phyloP scores from a whole-genome alignment of 2,329 filamentous ascomycete genomes.

The Leptographium wingfieldii region DNA sequence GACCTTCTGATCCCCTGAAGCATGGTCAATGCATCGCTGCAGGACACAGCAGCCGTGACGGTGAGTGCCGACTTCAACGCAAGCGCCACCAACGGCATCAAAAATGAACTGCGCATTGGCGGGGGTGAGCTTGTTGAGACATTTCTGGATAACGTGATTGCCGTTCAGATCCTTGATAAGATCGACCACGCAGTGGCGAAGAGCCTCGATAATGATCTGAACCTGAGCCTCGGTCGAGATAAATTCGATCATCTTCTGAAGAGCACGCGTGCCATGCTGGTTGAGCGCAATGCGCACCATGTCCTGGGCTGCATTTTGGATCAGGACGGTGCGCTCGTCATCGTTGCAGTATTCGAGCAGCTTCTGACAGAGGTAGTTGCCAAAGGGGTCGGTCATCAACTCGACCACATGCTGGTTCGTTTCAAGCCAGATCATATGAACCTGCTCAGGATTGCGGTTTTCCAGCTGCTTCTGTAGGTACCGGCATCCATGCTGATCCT shows the following conservation, averaged over 20 bases:
- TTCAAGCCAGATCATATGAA: slow-evolving; percentile 90
- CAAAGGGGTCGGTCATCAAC: slow-evolving; percentile 97
- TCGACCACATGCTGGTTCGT: slow-evolving; percentile 90
- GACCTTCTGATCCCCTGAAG: slow-evolving; percentile 76
- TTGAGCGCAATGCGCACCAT: slow-evolving; percentile 92
- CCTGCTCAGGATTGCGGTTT: slow-evolving; percentile 68
- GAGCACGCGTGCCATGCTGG: slow-evolving; percentile 87
- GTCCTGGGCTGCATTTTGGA: slow-evolving; percentile 75
- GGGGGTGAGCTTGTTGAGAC: slow-evolving; percentile 81
- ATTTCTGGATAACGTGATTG: slow-evolving; percentile 99
- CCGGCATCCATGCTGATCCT: slow-evolving; percentile 94
- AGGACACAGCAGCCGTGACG: slow-evolving; percentile 96
- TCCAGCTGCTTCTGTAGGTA: slow-evolving; percentile 97
- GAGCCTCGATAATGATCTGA: slow-evolving; percentile 72
- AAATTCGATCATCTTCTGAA: slow-evolving; percentile 99
- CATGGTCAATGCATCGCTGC: slow-evolving; percentile 96
- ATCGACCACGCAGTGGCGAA: slow-evolving; percentile 75
- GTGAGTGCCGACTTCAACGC: slow-evolving; percentile 86
- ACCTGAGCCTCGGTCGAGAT: slow-evolving; percentile 79
- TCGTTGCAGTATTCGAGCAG: slow-evolving; percentile 90
- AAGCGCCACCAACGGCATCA: slow-evolving; percentile 76
- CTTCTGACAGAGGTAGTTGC: slow-evolving; percentile 98
- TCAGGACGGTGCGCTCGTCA: slow-evolving; percentile 84
- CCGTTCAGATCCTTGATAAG: slow-evolving; percentile 96
- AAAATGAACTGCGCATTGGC: slow-evolving; percentile 93